Conservation (phyloP, 305 asterid genomes). For the Solanum hybrid region DNA sequence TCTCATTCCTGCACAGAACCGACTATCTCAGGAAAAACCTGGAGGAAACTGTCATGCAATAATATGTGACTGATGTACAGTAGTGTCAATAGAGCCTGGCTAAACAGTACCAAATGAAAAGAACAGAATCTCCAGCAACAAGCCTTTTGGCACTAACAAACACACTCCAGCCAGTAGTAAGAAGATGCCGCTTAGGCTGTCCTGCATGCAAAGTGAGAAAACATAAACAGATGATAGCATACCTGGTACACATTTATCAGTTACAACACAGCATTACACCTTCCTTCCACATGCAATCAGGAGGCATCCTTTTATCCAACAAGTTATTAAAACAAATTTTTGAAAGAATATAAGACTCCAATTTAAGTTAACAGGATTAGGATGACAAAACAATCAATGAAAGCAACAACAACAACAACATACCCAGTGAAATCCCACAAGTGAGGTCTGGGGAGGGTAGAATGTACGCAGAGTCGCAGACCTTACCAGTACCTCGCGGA, state of each 20-base stretch:
- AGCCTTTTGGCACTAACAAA: constrained; percentile 94
- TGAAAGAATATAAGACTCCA: neutral
- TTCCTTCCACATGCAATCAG: neutral
- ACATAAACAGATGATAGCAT: neutral
- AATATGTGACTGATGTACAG: neutral
- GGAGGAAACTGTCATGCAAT: neutral
- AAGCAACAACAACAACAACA: neutral
- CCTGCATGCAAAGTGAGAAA: constrained; percentile 37
- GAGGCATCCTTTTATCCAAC: neutral
- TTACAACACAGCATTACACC: neutral
- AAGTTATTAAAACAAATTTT: neutral
- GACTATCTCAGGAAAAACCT: neutral
- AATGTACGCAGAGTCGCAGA: neutral
- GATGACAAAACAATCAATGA: neutral
- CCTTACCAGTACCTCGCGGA: neutral
- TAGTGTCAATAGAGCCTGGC: neutral
- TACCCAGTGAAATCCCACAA: neutral
- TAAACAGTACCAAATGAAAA: constrained; percentile 69
- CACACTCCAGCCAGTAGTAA: constrained; percentile 97
- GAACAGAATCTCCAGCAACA: constrained; percentile 90
- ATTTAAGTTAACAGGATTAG: neutral
- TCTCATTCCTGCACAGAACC: constrained; percentile 62
- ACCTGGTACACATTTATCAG: neutral
- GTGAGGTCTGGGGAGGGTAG: neutral
- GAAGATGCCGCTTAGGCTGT: constrained; percentile 95